phyloP scores from a whole-genome alignment of 164 flowering plant genomes.

The Echeveria elegans region DNA sequence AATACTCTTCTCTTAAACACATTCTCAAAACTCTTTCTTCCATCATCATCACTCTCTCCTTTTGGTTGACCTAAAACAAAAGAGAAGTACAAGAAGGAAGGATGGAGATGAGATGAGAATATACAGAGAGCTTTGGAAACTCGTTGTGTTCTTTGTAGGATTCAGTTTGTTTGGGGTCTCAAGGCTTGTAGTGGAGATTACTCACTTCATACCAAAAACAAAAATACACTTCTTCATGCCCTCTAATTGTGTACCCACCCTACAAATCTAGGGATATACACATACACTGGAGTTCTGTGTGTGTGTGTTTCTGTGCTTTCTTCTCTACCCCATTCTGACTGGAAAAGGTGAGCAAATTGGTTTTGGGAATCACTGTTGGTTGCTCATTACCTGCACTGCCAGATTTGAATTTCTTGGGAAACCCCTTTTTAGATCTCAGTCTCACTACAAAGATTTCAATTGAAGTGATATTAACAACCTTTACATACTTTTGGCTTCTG shows the following conservation, averaged over 20 bases:
- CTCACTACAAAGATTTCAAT: neutral
- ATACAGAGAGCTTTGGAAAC: neutral
- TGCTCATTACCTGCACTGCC: no score
- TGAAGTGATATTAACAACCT: neutral
- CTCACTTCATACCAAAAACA: conserved; percentile 2
- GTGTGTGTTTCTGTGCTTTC: neutral
- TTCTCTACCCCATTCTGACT: neutral
- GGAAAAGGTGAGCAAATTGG: no score
- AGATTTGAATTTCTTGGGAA: neutral
- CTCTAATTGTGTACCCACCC: neutral
- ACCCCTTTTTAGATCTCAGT: neutral
- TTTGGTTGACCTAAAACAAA: conserved; percentile 4
- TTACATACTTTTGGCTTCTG: neutral
- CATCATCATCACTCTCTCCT: neutral
- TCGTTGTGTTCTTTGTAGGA: neutral
- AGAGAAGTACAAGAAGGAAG: neutral
- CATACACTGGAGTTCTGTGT: neutral
- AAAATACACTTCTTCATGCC: neutral
- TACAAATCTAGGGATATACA: conserved; percentile 2
- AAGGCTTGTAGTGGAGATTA: neutral
- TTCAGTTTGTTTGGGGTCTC: neutral
- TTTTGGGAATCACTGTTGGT: no score
- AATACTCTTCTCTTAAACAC: neutral
- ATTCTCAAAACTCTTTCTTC: neutral
- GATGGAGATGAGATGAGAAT: neutral